Base-by-base conservation (phyloP, 805 yeast genomes). In the Ogataea corticis region DNA sequence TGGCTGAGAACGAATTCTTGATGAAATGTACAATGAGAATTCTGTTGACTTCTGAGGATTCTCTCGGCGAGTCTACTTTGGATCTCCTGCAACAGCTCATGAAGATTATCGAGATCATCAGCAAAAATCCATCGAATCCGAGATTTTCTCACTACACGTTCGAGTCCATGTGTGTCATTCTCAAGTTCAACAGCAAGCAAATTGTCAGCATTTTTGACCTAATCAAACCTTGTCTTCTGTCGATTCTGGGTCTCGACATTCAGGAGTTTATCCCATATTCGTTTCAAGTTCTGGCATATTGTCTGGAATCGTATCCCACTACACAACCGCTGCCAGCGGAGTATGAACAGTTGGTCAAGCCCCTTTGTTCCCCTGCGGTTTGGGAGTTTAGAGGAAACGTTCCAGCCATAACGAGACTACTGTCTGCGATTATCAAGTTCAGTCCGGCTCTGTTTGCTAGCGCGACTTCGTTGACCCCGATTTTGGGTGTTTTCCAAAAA, bases 401-500 rank as follows among this genome's bases (percentile, higher is more conserved):
- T 29, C 99, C 99, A 2, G 97, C 97, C 2, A 80, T 92, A 16
- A 84, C 95, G 0, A 79, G 97, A 55, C 71, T 94, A 41, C 70
- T 94, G 32, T 76, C 81, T 44, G 82, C 88, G 6, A 82, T 92
- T 16, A 67, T 85, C 28, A 65, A 65, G 36, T 80, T 76, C 37
- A 75, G 75, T 40, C 70, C 77, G 2, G 38, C 58, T 2, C 58
- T 66, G 1, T 76, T 77, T 50, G 66, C 68, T 3, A 52, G 58
- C 15, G 58, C 58, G 17, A 67, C 71, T 52, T 57, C 69, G 9
- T 67, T 82, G n/a, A 78, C 86, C 29, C 96, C 97, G 3, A 77
- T 94, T 25, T 71, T 94, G 33, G 99, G 99, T 32, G 96, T 94
- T n/a, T 95, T 88, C 73, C 99, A 95, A 69, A 89, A 91, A 63